These are phyloP conservation scores for Angophora floribunda DNA, from an alignment of 345 rosid genomes.

Conservation along the genomic window DNA sequence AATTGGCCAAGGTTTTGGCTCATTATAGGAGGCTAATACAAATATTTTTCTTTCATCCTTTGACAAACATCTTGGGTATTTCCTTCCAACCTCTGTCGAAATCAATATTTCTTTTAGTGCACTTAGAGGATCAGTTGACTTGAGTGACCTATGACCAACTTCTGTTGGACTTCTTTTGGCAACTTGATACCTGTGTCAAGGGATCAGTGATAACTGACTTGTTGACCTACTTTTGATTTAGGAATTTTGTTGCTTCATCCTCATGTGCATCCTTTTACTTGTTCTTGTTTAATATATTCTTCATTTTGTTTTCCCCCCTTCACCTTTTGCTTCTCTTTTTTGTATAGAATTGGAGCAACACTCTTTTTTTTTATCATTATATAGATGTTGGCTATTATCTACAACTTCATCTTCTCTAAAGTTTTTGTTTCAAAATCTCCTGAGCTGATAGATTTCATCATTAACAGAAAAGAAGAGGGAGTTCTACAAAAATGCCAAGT, in stretches of 20 bases:
- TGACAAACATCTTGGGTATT: not conserved
- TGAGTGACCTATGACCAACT: not conserved
- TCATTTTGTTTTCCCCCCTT: not conserved
- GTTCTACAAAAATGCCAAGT: constrained; percentile 76
- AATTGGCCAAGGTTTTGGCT: not conserved
- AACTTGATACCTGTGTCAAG: not conserved
- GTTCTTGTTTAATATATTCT: not conserved
- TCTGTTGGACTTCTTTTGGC: not conserved
- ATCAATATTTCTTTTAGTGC: not conserved
- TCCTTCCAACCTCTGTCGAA: not conserved
- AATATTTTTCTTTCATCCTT: not conserved
- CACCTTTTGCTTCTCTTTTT: not conserved
- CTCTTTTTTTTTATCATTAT: not conserved
- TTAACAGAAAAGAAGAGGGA: constrained; percentile 60
- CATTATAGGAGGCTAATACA: not conserved
- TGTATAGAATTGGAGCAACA: not conserved
- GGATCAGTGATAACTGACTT: not conserved
- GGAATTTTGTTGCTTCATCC: not conserved
- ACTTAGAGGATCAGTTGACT: not conserved
- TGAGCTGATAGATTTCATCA: not conserved
- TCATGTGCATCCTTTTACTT: not conserved
- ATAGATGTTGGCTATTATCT: not conserved
- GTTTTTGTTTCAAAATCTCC: not conserved
- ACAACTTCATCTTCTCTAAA: not conserved
- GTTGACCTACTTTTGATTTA: not conserved